These are phyloP conservation scores for Boletus eberwhitei DNA, from an alignment of 768 basidiomycete species.

Conservation along the genomic window DNA sequence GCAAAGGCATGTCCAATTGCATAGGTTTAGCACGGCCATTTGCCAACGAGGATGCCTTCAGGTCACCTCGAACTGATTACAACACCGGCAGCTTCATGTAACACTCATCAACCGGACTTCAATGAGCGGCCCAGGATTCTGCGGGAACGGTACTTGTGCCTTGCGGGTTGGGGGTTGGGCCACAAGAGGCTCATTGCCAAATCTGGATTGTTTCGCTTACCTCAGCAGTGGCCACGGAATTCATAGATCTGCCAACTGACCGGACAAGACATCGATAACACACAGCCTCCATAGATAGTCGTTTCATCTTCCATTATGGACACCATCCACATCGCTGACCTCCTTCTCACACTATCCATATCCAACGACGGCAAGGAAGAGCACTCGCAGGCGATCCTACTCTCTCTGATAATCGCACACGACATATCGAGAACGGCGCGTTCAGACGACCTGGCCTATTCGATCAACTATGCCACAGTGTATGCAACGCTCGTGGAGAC, in stretches of 20 bases:
- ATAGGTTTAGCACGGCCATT: constrained; percentile 28
- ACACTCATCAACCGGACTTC: not conserved
- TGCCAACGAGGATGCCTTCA: constrained; percentile 27
- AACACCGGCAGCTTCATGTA: constrained; percentile 10
- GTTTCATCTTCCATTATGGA: constrained; percentile 12
- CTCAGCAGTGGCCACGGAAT: not conserved
- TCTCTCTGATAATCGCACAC: constrained; percentile 50
- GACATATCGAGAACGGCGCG: constrained; percentile 48
- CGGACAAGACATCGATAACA: not conserved
- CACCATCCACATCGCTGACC: constrained; percentile 46
- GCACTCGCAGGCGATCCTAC: constrained; percentile 47
- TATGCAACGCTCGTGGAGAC: constrained; percentile 29
- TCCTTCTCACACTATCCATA: constrained; percentile 42
- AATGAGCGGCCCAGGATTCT: not conserved
- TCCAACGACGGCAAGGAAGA: constrained; percentile 31
- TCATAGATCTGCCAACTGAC: no score
- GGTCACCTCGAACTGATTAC: constrained; percentile 20
- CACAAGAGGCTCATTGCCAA: not conserved
- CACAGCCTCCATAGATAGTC: no score
- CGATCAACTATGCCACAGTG: constrained; percentile 60
- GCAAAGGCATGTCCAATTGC: constrained; percentile 14
- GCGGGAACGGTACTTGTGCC: not conserved
- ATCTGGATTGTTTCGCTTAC: not conserved
- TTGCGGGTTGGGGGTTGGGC: not conserved
- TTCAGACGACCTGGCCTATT: constrained; percentile 51